Evolutionary conservation across 352 stramenopile genomes (phyloP).

Genomic region (Pythium monospermum): DNA sequence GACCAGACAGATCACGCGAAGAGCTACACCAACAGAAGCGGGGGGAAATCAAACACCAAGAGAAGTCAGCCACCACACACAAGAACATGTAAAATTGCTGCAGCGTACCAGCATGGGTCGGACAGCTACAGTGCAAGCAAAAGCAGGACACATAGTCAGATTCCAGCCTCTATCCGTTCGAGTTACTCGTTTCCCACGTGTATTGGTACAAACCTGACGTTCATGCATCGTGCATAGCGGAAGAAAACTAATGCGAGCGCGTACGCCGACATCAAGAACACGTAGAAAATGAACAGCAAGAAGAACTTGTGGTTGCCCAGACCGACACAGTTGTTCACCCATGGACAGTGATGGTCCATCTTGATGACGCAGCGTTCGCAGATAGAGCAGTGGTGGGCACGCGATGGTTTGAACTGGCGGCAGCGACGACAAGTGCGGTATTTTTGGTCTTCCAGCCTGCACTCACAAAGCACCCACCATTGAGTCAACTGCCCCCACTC

Average conservation of each 20-base stretch:
- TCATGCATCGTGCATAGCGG: constrained; percentile 85
- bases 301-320: constrained; percentile 99
- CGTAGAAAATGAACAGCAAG: constrained; percentile 87
- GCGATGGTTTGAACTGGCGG: constrained; percentile 94
- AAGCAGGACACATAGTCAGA: no score
- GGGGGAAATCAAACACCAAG: background rate
- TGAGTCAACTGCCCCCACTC: no score
- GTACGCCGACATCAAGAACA: constrained; percentile 95
- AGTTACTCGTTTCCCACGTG: no score
- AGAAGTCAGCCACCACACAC: background rate
- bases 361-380: constrained; percentile 96
- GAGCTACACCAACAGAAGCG: no score
- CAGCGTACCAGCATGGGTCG: constrained; percentile 45
- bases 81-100: background rate
- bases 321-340: constrained; percentile 99
- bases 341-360: constrained; percentile 99
- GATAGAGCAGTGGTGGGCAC: constrained; percentile 96
- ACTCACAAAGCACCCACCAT: no score
- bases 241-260: constrained; percentile 91
- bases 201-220: constrained; percentile 75
- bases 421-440: constrained; percentile 88
- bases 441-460: constrained; percentile 74
- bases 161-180: no score
- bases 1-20: constrained; percentile 82
- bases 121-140: constrained; percentile 33